Evolutionary conservation across 768 basidiomycete species (phyloP).

Genomic region (Tulasnella sp.): DNA sequence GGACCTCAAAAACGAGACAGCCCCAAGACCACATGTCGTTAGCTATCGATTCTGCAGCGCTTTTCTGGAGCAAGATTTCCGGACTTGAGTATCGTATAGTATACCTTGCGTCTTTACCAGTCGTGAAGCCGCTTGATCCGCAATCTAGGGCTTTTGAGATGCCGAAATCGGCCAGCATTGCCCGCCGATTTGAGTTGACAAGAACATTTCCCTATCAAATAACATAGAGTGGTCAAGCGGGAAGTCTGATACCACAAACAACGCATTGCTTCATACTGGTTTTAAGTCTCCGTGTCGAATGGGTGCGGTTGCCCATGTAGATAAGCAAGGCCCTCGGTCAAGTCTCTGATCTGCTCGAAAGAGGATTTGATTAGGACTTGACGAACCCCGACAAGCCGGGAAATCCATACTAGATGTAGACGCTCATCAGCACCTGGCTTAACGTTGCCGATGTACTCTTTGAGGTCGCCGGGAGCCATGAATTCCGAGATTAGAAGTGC

Average conservation of each 20-base stretch:
- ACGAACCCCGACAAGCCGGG: not conserved
- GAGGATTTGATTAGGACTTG: not conserved
- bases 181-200: not conserved
- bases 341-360: not conserved
- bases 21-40: conserved; percentile 2
- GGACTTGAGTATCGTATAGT: not conserved
- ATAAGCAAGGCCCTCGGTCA: not conserved
- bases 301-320: not conserved
- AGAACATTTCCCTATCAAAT: not conserved
- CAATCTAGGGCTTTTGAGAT: not conserved
- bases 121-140: not conserved
- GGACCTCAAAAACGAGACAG: not conserved
- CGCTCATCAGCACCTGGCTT: not conserved
- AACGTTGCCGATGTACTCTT: not conserved
- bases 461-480: not conserved
- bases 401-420: not conserved
- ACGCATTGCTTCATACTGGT: not conserved
- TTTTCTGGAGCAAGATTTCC: not conserved
- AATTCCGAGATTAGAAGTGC: not conserved
- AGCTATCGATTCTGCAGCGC: not conserved
- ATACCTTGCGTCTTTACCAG: not conserved
- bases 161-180: not conserved
- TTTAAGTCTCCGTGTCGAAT: not conserved
- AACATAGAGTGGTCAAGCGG: not conserved
- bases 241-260: too few species aligned